Percentiles rank a stretch among this genome's conserved stretches.
These are phyloP conservation scores for Teunomyces kruisii DNA, from an alignment of 805 yeast genomes.

Conservation along the genomic window DNA sequence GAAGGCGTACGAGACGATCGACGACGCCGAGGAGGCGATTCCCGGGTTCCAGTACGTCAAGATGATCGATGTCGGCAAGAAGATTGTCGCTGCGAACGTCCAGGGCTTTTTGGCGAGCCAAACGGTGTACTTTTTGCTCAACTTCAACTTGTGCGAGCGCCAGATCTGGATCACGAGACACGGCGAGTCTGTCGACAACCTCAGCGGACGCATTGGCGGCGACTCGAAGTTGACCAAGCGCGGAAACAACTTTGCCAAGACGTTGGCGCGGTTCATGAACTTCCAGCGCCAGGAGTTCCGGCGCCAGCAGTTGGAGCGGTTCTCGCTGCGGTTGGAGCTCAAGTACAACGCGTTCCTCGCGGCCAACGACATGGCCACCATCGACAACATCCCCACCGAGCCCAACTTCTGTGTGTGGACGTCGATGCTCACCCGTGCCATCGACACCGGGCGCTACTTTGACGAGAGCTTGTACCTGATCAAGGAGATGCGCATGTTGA, in stretches of 20 bases:
- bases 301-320: constrained; percentile 54
- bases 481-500: constrained; percentile 89
- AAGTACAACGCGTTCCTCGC: constrained; percentile 35
- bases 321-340: constrained; percentile 45
- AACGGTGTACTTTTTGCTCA: constrained; percentile 80
- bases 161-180: constrained; percentile 95
- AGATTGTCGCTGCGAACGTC: constrained; percentile 88
- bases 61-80: constrained; percentile 94
- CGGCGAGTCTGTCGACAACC: constrained; percentile 88
- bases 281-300: constrained; percentile 70
- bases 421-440: constrained; percentile 75
- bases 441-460: constrained; percentile 76
- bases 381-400: constrained; percentile 47
- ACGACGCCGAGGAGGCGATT: constrained; percentile 70
- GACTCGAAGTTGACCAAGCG: constrained; percentile 78
- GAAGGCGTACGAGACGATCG: constrained; percentile 86
- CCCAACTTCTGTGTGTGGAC: constrained; percentile 90
- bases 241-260: constrained; percentile 71
- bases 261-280: constrained; percentile 72
- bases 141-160: constrained; percentile 81
- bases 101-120: constrained; percentile 89
- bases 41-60: constrained; percentile 78
- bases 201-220: constrained; percentile 87
- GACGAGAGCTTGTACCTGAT: constrained; percentile 72
- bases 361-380: constrained; percentile 21